Percentiles rank a stretch among this genome's conserved stretches.
Evolutionary conservation across 345 rosid genomes (phyloP).

Genomic region (Sonneratia alba): DNA sequence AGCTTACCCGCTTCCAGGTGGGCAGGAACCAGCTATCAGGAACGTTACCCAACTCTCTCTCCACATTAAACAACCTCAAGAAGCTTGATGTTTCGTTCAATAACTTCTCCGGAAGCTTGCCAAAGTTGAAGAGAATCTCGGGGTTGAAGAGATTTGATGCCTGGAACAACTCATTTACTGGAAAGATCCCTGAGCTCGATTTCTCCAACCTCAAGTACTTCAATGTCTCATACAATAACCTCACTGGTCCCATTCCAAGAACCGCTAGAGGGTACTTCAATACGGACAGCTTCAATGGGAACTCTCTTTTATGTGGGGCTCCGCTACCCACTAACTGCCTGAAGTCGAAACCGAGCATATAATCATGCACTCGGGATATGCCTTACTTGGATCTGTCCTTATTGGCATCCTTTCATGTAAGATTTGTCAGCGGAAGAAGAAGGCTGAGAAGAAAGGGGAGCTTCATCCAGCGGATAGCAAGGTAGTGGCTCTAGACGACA

Average conservation of each 20-base stretch:
- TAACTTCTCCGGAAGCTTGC: slow-evolving; percentile 30
- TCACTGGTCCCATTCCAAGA: slow-evolving; percentile 36
- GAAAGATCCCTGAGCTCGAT: slow-evolving; percentile 32
- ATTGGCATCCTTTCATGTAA: slow-evolving; percentile 12
- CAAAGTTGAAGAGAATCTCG: slow-evolving; percentile 27
- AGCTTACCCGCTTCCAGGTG: slow-evolving; percentile 26
- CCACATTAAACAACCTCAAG: slow-evolving; percentile 27
- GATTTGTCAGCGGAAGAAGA: slow-evolving; percentile 17
- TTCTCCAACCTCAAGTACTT: slow-evolving; percentile 32
- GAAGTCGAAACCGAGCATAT: slow-evolving; percentile 15
- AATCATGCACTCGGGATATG: slow-evolving; percentile 39
- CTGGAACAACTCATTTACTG: slow-evolving; percentile 39
- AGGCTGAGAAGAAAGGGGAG: not conserved
- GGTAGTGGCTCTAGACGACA: slow-evolving; percentile 22
- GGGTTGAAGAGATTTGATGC: slow-evolving; percentile 30
- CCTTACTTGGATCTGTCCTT: slow-evolving; percentile 19
- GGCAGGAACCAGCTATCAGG: slow-evolving; percentile 33
- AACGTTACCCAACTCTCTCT: slow-evolving; percentile 28
- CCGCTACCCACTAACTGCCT: slow-evolving; percentile 24
- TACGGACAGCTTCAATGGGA: slow-evolving; percentile 26
- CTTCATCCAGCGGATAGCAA: slow-evolving; percentile 10
- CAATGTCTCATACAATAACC: slow-evolving; percentile 47
- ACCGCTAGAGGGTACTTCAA: slow-evolving; percentile 9
- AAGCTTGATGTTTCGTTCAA: slow-evolving; percentile 42
- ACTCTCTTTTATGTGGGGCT: slow-evolving; percentile 34